A percentile compares a stretch with the other conserved stretches of the same genome.
These are phyloP conservation scores for Amanita rimosa DNA, from an alignment of 768 basidiomycete genomes.

Conservation along the genomic window DNA sequence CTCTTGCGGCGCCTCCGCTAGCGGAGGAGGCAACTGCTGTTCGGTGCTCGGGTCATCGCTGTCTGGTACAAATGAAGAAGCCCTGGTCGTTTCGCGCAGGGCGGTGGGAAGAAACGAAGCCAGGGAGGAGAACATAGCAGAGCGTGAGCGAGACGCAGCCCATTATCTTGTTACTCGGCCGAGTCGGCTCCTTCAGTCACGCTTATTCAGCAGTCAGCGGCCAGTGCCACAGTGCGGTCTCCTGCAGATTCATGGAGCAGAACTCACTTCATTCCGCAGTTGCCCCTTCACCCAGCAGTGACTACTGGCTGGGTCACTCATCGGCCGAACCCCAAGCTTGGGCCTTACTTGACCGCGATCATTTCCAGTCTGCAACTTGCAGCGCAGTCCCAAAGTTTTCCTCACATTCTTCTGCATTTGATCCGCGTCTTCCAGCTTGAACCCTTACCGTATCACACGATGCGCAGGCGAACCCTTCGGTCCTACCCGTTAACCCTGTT, in stretches of 20 bases:
- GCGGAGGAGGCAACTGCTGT: not conserved
- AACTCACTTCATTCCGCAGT: no score
- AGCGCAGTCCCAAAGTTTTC: no score
- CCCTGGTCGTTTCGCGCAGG: constrained; percentile 1
- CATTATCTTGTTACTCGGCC: not conserved
- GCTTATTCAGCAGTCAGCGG: not conserved
- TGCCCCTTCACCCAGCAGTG: no score
- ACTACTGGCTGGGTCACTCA: no score
- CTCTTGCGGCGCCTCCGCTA: not conserved
- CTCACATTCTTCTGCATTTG: not conserved
- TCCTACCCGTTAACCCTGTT: not conserved
- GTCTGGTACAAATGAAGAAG: not conserved
- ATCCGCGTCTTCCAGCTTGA: not conserved
- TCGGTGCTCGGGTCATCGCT: not conserved
- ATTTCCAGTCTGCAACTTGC: no score
- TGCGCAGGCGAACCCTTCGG: not conserved
- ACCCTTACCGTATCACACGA: not conserved
- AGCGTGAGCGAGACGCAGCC: not conserved
- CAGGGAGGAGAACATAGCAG: constrained; percentile 5
- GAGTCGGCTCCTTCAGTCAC: not conserved
- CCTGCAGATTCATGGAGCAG: no score
- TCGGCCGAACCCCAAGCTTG: no score
- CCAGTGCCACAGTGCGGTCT: no score
- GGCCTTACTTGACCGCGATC: no score
- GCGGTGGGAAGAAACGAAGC: constrained; percentile 2